Conservation (phyloP, 352 stramenopile genomes). For the Saprolegnia parasitica region DNA sequence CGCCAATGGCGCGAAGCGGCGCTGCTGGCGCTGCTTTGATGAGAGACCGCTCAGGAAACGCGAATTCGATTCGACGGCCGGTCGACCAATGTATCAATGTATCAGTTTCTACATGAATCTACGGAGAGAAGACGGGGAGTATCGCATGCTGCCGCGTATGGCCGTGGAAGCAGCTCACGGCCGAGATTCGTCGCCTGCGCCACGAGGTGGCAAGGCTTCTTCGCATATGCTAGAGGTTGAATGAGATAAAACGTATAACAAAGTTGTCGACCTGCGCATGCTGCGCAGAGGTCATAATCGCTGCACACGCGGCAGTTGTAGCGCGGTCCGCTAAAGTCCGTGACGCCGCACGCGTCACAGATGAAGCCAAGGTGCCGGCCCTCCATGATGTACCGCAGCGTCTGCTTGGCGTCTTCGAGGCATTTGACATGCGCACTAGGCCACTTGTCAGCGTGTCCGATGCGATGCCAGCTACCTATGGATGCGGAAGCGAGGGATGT, state of each 20-base stretch:
- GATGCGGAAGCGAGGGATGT: slow-evolving; percentile 76
- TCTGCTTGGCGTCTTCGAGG: slow-evolving; percentile 53
- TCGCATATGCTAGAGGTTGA: neutral
- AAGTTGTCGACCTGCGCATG: slow-evolving; percentile 68
- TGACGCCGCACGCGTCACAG: slow-evolving; percentile 75
- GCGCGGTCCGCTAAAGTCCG: slow-evolving; percentile 64
- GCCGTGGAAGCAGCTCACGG: neutral
- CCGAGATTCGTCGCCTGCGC: neutral
- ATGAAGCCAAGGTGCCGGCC: slow-evolving; percentile 75
- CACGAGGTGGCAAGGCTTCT: neutral
- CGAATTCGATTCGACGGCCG: too few species aligned
- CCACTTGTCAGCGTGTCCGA: neutral
- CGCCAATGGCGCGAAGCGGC: too few species aligned
- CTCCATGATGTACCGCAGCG: slow-evolving; percentile 78
- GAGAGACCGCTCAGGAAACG: too few species aligned
- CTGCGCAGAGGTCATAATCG: slow-evolving; percentile 69
- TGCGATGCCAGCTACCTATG: slow-evolving; percentile 34
- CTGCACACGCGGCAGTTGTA: slow-evolving; percentile 73
- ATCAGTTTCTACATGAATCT: too few species aligned
- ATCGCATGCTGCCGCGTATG: neutral
- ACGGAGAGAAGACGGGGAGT: neutral
- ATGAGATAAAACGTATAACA: too few species aligned
- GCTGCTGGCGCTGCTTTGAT: neutral
- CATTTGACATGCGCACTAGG: slow-evolving; percentile 68
- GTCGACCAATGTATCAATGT: too few species aligned